A percentile compares a stretch with the other conserved stretches of the same genome.
phyloP scores from a whole-genome alignment of 805 yeast genomes.

The Ogataea thermomethanolica region DNA sequence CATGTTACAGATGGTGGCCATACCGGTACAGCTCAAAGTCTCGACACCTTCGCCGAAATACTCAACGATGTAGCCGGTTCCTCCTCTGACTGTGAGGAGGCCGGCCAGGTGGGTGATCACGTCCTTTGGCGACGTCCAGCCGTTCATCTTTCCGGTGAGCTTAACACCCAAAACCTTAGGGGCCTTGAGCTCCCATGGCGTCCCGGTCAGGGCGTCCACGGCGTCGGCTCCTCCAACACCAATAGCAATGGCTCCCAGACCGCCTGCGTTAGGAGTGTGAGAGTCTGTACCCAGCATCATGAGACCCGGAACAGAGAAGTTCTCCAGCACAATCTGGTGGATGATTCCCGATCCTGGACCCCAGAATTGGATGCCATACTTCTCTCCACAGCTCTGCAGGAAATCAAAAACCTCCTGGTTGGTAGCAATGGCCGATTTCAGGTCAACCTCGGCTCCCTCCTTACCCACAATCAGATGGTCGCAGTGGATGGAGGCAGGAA shows the following conservation, averaged over 20 bases:
- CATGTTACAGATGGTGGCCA: slow-evolving; percentile 99
- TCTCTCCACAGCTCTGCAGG: slow-evolving; percentile 83
- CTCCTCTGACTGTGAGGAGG: slow-evolving; percentile 90
- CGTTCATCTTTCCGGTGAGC: slow-evolving; percentile 81
- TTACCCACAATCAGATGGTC: slow-evolving; percentile 97
- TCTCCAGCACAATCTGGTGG: slow-evolving; percentile 94
- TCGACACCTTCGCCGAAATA: slow-evolving; percentile 95
- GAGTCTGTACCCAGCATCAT: slow-evolving; percentile 96
- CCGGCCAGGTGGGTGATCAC: slow-evolving; percentile 93
- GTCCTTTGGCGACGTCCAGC: slow-evolving; percentile 98
- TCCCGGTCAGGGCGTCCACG: slow-evolving; percentile 93
- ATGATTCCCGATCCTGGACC: slow-evolving; percentile 98
- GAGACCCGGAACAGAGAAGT: slow-evolving; percentile 97
- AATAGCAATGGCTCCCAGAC: slow-evolving; percentile 94
- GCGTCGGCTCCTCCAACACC: slow-evolving; percentile 99
- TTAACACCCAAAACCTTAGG: slow-evolving; percentile 94
- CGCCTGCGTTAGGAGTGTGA: slow-evolving; percentile 98
- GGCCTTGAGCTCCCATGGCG: slow-evolving; percentile 98
- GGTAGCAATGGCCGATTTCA: slow-evolving; percentile 78
- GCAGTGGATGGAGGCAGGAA: slow-evolving; percentile 96
- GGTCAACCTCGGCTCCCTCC: slow-evolving; percentile 82
- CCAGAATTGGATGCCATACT: slow-evolving; percentile 98
- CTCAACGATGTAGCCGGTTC: slow-evolving; percentile 95
- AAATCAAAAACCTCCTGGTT: slow-evolving; percentile 95
- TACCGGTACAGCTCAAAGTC: slow-evolving; percentile 91